phyloP scores from a whole-genome alignment of 75 land plant genomes.

The Pinus albicaulis region DNA sequence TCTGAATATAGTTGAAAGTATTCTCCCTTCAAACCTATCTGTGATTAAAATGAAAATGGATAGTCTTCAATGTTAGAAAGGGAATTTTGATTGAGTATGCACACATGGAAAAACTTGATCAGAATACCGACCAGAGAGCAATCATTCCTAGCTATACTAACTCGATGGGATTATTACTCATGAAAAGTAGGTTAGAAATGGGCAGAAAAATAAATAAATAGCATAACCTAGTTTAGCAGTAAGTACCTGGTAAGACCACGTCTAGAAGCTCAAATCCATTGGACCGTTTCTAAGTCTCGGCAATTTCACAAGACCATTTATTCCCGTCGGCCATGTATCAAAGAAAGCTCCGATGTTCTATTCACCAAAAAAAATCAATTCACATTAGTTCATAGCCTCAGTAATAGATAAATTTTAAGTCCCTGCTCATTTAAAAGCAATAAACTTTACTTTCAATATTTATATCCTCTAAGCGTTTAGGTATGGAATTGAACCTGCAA shows the following conservation, averaged over 20 bases:
- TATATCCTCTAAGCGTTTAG: neutral
- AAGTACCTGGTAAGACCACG: conserved; percentile 3
- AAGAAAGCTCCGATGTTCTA: conserved; percentile 7
- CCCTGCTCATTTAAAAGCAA: neutral
- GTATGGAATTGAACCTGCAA: conserved; percentile 15
- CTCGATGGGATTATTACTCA: too few species aligned
- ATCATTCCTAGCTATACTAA: too few species aligned
- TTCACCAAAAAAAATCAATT: neutral
- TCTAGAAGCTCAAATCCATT: neutral
- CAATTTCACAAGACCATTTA: conserved; percentile 2
- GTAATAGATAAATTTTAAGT: neutral
- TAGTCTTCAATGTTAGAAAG: neutral
- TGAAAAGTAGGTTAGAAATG: too few species aligned
- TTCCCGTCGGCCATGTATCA: conserved; percentile 5
- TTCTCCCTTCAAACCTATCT: conserved; percentile 10
- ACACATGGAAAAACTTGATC: too few species aligned
- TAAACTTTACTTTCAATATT: neutral
- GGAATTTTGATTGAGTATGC: neutral
- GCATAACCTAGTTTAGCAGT: neutral
- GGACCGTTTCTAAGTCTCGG: neutral
- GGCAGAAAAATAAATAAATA: neutral
- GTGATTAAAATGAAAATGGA: neutral
- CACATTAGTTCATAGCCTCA: too few species aligned
- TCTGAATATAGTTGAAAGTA: neutral
- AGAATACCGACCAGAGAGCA: too few species aligned